These are phyloP conservation scores for Phytophthora macrochlamydospora DNA, from an alignment of 352 stramenopile species.

Conservation along the genomic window DNA sequence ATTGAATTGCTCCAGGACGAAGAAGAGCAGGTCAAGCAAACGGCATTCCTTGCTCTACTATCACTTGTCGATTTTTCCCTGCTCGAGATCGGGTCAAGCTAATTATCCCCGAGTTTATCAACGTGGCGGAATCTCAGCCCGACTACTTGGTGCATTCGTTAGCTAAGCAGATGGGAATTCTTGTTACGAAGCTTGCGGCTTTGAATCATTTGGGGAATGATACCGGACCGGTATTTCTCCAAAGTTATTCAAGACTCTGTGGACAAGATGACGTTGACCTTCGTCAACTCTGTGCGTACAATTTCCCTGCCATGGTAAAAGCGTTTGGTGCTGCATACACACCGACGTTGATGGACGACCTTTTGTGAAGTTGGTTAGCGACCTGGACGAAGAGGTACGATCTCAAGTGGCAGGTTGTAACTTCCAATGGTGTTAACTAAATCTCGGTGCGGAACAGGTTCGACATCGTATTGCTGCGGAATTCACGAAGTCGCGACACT, in stretches of 20 bases:
- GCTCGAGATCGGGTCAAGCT: slow-evolving; percentile 54
- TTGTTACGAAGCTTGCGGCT: slow-evolving; percentile 70
- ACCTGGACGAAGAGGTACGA: slow-evolving; percentile 53
- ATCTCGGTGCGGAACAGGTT: slow-evolving; percentile 34
- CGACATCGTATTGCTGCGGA: slow-evolving; percentile 64
- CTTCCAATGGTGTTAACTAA: neutral
- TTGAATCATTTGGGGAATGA: slow-evolving; percentile 68
- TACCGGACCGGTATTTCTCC: slow-evolving; percentile 50
- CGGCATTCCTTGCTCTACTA: slow-evolving; percentile 70
- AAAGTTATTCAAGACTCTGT: slow-evolving; percentile 68
- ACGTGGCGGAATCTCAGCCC: slow-evolving; percentile 56
- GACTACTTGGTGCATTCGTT: slow-evolving; percentile 64
- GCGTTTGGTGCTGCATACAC: slow-evolving; percentile 63
- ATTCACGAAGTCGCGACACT: slow-evolving; percentile 77
- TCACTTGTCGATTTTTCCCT: slow-evolving; percentile 82
- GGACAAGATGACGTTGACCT: slow-evolving; percentile 62
- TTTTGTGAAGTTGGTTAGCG: slow-evolving; percentile 65
- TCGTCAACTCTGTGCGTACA: slow-evolving; percentile 73
- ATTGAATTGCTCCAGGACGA: slow-evolving; percentile 80
- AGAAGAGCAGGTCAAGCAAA: slow-evolving; percentile 85
- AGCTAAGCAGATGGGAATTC: slow-evolving; percentile 55
- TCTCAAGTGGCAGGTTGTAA: neutral
- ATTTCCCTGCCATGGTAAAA: slow-evolving; percentile 81
- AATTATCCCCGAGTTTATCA: slow-evolving; percentile 73
- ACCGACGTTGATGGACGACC: slow-evolving; percentile 72